Conservation (phyloP, 106 monocot species). For the Acorus calamus region DNA sequence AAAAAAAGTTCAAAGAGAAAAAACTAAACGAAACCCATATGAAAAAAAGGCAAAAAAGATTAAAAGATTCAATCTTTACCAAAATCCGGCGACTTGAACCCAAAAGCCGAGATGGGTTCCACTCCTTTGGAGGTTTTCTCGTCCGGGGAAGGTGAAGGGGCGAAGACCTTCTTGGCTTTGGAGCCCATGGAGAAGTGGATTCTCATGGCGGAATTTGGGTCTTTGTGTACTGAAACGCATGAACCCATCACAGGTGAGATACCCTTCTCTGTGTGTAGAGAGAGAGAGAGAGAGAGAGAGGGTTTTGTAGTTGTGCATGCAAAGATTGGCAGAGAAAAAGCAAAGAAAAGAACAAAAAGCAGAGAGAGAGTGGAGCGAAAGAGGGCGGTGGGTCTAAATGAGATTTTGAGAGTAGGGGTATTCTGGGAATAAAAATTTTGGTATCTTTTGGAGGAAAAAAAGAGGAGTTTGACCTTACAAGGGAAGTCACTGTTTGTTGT, state of each 20-base stretch:
- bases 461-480: no score
- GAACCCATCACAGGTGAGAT: no score
- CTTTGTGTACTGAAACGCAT: no score
- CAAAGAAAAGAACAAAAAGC: neutral
- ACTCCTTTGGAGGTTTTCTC: neutral
- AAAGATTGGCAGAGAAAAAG: neutral
- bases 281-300: constrained; percentile 9
- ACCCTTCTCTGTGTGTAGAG: neutral
- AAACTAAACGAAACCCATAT: neutral
- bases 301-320: neutral
- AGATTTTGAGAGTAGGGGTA: no score
- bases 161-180: neutral
- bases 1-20: neutral
- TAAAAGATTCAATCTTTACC: neutral
- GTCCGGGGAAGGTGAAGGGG: neutral
- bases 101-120: neutral
- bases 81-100: neutral
- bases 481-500: no score
- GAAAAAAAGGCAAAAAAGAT: neutral
- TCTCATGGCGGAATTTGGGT: neutral
- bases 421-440: no score
- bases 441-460: no score
- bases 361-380: neutral
- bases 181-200: neutral
- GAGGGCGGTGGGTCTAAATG: neutral